A percentile compares a stretch with the other conserved stretches of the same genome.
phyloP scores from a whole-genome alignment of 768 basidiomycete species.

The Lentinula raphanica region DNA sequence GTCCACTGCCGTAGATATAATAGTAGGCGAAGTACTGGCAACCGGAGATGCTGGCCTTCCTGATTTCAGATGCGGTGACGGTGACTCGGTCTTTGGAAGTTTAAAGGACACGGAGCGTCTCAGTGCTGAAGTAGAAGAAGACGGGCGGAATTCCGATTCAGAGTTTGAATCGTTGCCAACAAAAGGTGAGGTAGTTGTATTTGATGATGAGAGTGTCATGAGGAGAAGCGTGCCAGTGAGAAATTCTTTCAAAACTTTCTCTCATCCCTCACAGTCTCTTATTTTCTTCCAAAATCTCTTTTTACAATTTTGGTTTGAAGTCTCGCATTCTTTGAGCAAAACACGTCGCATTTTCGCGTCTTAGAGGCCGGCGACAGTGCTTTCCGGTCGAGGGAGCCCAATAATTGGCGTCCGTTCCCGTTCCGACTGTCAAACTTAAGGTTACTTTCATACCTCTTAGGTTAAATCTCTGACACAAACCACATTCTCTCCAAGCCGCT shows the following conservation, averaged over 20 bases:
- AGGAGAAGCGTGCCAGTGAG: not conserved
- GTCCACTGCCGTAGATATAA: not conserved
- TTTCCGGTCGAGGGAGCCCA: too few species aligned
- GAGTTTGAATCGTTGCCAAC: not conserved
- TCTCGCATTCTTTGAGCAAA: too few species aligned
- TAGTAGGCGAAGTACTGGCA: not conserved
- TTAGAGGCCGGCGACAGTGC: too few species aligned
- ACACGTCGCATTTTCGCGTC: too few species aligned
- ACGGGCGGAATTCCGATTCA: not conserved
- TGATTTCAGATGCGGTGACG: not conserved
- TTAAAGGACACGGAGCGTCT: not conserved
- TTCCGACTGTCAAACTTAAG: not conserved
- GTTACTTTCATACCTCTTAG: not conserved
- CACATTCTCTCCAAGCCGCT: not conserved
- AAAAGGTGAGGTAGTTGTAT: not conserved
- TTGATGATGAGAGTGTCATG: not conserved
- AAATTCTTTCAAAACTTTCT: not conserved
- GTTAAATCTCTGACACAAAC: not conserved
- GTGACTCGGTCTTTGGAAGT: not conserved
- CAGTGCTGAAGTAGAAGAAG: not conserved
- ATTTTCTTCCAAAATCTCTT: not conserved
- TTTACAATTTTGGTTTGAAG: too few species aligned
- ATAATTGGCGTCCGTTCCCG: not conserved
- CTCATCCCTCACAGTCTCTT: not conserved
- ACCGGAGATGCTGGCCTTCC: not conserved